Evolutionary conservation across 2,329 filamentous ascomycete species (phyloP).

Genomic region (Pseudocercospora fuligena): DNA sequence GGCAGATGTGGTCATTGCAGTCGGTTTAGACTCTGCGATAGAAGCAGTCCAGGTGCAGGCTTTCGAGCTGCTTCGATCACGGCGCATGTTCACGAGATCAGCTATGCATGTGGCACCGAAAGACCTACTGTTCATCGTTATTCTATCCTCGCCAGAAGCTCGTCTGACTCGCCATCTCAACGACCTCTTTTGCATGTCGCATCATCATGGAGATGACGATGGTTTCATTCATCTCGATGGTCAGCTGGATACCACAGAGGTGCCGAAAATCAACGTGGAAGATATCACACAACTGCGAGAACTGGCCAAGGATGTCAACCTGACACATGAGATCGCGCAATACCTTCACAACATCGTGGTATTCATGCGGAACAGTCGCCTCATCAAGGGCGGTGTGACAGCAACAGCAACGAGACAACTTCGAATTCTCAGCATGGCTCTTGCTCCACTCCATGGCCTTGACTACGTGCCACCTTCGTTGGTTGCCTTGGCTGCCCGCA

Average conservation of each 20-base stretch:
- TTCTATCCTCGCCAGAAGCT: slow-evolving; percentile 51
- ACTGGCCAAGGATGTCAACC: slow-evolving; percentile 62
- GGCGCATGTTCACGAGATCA: slow-evolving; percentile 75
- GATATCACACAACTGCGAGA: slow-evolving; percentile 64
- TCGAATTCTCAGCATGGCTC: slow-evolving; percentile 56
- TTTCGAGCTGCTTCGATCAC: slow-evolving; percentile 75
- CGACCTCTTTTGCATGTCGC: slow-evolving; percentile 85
- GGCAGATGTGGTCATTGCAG: slow-evolving; percentile 81
- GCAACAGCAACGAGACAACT: slow-evolving; percentile 81
- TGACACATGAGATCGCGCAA: slow-evolving; percentile 77
- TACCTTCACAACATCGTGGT: slow-evolving; percentile 88
- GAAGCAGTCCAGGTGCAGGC: slow-evolving; percentile 81
- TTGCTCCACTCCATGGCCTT: slow-evolving; percentile 81
- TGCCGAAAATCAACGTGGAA: slow-evolving; percentile 26
- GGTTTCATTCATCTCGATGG: slow-evolving; percentile 76
- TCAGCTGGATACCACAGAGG: slow-evolving; percentile 43
- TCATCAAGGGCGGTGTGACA: slow-evolving; percentile 77
- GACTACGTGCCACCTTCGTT: slow-evolving; percentile 84
- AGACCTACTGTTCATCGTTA: slow-evolving; percentile 77
- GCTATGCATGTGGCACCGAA: slow-evolving; percentile 75
- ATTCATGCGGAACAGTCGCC: slow-evolving; percentile 86
- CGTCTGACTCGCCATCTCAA: slow-evolving; percentile 59
- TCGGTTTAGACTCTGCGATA: slow-evolving; percentile 75
- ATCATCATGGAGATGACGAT: slow-evolving; percentile 75
- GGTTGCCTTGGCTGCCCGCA: slow-evolving; percentile 78